Percentiles rank a stretch among this genome's conserved stretches.
These are phyloP conservation scores for Boletus rex-veris DNA, from an alignment of 768 basidiomycete species.

Conservation along the genomic window DNA sequence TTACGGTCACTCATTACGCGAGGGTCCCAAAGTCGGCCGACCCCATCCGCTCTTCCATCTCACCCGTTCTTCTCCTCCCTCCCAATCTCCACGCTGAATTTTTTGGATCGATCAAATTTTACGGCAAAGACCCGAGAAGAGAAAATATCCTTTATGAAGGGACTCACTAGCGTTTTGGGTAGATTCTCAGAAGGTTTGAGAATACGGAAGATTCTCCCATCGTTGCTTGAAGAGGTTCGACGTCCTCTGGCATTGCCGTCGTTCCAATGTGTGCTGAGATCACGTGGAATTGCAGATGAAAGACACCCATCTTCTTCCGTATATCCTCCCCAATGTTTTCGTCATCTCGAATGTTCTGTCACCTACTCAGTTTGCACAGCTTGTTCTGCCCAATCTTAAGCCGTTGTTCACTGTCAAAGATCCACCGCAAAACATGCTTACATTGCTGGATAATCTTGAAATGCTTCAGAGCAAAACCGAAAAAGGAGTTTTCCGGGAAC, in stretches of 20 bases:
- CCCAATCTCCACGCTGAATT: conserved; percentile 93
- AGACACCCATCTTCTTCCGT: conserved; percentile 88
- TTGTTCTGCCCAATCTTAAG: conserved; percentile 83
- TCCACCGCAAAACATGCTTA: conserved; percentile 96
- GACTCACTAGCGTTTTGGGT: conserved; percentile 73
- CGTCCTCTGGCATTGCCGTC: neutral
- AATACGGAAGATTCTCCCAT: conserved; percentile 85
- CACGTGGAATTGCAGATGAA: conserved; percentile 62
- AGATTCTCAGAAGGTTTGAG: conserved; percentile 85
- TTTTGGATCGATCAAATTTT: conserved; percentile 93
- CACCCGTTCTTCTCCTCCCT: conserved; percentile 93
- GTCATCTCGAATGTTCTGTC: conserved; percentile 77
- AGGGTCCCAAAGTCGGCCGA: conserved; percentile 66
- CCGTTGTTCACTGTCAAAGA: conserved; percentile 90
- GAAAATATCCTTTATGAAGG: conserved; percentile 95
- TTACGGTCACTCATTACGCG: conserved; percentile 80
- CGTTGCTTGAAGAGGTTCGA: conserved; percentile 88
- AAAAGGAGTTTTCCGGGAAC: conserved; percentile 81
- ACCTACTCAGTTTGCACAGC: conserved; percentile 72
- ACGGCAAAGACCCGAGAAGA: conserved; percentile 92
- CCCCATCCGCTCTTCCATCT: conserved; percentile 74
- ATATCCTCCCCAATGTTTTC: conserved; percentile 95
- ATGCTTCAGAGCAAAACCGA: conserved; percentile 89
- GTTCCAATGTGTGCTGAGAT: conserved; percentile 3
- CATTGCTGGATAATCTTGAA: conserved; percentile 82